phyloP scores from a whole-genome alignment of 305 asterid species.

The Ruellia speciosa region DNA sequence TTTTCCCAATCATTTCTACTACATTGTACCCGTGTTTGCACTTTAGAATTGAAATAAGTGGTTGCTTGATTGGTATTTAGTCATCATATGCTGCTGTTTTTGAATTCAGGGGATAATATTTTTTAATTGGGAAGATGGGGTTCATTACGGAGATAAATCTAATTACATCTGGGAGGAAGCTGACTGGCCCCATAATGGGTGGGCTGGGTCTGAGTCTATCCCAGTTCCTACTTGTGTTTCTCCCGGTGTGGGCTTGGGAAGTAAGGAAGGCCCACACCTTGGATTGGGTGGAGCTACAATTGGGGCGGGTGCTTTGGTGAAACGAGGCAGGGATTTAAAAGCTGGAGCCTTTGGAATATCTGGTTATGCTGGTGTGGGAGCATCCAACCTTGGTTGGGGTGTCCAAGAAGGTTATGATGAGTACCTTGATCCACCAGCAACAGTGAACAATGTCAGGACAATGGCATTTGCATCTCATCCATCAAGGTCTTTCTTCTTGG shows the following conservation, averaged over 20 bases:
- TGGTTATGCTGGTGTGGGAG: slow-evolving; percentile 56
- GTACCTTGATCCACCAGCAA: slow-evolving; percentile 81
- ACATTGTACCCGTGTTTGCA: slow-evolving; percentile 3
- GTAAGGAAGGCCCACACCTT: slow-evolving; percentile 57
- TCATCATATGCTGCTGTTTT: slow-evolving; percentile 17
- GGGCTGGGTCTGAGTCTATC: slow-evolving; percentile 75
- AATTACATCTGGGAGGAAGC: slow-evolving; percentile 85
- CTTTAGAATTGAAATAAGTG: slow-evolving; percentile 3
- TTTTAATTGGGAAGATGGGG: slow-evolving; percentile 84
- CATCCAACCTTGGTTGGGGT: slow-evolving; percentile 82
- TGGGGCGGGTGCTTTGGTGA: slow-evolving; percentile 45
- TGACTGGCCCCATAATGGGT: slow-evolving; percentile 94
- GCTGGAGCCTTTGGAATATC: slow-evolving; percentile 59
- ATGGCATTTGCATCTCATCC: slow-evolving; percentile 86
- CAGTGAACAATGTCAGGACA: slow-evolving; percentile 63
- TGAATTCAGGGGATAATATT: slow-evolving; percentile 81
- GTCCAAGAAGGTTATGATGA: slow-evolving; percentile 82
- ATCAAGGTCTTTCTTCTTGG: slow-evolving; percentile 89
- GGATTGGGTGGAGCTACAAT: slow-evolving; percentile 85
- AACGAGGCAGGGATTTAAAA: slow-evolving; percentile 45
- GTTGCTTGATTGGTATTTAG: slow-evolving; percentile 6
- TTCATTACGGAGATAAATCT: slow-evolving; percentile 37
- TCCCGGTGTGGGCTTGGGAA: slow-evolving; percentile 79
- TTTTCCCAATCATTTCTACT: slow-evolving; percentile 6
- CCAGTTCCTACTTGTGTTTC: slow-evolving; percentile 72